Percentiles rank a stretch among this genome's conserved stretches.
These are phyloP conservation scores for Arabidopsis arenosa DNA, from an alignment of 345 rosid species.

Conservation along the genomic window DNA sequence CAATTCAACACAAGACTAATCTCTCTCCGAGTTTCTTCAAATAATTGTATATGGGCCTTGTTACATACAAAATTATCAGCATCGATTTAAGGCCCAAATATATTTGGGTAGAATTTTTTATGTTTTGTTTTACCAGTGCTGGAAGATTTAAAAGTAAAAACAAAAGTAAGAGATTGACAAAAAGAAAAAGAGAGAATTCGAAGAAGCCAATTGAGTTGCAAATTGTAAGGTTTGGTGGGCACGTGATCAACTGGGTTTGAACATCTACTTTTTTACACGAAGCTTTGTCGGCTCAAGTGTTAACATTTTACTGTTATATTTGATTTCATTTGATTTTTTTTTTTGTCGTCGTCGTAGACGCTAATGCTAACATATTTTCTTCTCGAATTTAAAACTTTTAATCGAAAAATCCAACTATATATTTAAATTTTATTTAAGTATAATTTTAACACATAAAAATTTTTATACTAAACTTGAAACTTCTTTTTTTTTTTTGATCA, in stretches of 20 bases:
- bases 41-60: slow-evolving; percentile 26
- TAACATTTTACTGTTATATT: slow-evolving; percentile 12
- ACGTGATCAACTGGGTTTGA: slow-evolving; percentile 28
- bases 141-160: not conserved
- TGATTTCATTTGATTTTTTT: too few species aligned
- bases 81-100: not conserved
- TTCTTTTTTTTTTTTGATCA: too few species aligned
- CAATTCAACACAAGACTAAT: slow-evolving; percentile 31
- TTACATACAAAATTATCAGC: not conserved
- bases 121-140: not conserved
- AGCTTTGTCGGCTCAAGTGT: slow-evolving; percentile 36
- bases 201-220: slow-evolving; percentile 31
- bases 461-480: too few species aligned
- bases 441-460: too few species aligned
- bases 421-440: too few species aligned
- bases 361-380: too few species aligned
- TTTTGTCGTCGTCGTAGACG: too few species aligned
- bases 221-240: slow-evolving; percentile 41
- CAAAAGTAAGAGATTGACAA: not conserved
- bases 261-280: slow-evolving; percentile 34
- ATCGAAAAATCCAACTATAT: too few species aligned
- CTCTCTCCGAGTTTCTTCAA: slow-evolving; percentile 30
- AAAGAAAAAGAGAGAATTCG: slow-evolving; percentile 21
- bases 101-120: not conserved
- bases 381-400: too few species aligned